Evolutionary conservation across 257 asterid genomes (phyloP).

Genomic region (Scutellaria barbata): DNA sequence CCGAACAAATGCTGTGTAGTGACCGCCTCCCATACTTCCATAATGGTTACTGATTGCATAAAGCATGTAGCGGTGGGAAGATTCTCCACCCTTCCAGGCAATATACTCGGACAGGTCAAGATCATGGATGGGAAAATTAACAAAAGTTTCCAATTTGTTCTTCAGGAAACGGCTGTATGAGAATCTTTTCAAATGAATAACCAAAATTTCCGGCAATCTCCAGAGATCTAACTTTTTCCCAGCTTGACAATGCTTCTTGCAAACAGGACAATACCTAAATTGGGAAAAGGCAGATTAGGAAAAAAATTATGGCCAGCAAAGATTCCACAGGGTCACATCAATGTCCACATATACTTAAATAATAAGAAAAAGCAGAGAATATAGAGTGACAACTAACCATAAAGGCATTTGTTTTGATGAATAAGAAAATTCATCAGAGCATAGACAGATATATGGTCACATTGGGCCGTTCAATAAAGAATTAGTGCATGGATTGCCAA

Average conservation of each 20-base stretch:
- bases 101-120: conserved; percentile 73
- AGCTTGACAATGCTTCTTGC: conserved; percentile 93
- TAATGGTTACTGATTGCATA: conserved; percentile 91
- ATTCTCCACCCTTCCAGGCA: conserved; percentile 56
- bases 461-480: background rate
- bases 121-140: conserved; percentile 81
- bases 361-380: conserved; percentile 5
- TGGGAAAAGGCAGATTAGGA: conserved; percentile 35
- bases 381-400: conserved; percentile 21
- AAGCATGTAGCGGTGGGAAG: conserved; percentile 69
- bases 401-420: conserved; percentile 21
- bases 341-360: conserved; percentile 21
- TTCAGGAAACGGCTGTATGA: conserved; percentile 72
- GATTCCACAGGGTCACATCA: conserved; percentile 15
- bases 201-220: conserved; percentile 90
- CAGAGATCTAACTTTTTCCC: conserved; percentile 87
- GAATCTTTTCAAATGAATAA: conserved; percentile 92
- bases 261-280: conserved; percentile 80
- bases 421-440: conserved; percentile 11
- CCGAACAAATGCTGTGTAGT: conserved; percentile 84
- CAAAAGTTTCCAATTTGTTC: conserved; percentile 84
- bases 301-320: conserved; percentile 17
- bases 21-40: conserved; percentile 96
- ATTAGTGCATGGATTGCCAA: background rate
- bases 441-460: conserved; percentile 15